Percentiles rank a stretch among this genome's conserved stretches.
phyloP scores from a whole-genome alignment of 1,284 basidiomycete species.

The Tylopilus orsonianus region DNA sequence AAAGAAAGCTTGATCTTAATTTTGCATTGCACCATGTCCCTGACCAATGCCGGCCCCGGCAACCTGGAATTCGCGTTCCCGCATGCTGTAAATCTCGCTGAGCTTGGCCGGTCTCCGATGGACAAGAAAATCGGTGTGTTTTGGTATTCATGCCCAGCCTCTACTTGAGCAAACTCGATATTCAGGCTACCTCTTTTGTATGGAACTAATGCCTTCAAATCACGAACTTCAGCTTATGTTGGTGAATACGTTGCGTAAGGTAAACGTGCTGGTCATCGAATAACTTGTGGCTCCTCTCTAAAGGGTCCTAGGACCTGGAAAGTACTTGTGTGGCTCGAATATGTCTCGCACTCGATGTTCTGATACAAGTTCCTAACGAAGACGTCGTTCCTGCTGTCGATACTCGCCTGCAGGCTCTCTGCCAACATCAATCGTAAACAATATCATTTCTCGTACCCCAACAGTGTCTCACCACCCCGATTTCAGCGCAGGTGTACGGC shows the following conservation, averaged over 20 bases:
- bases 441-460: conserved; percentile 25
- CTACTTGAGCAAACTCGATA: conserved; percentile 2
- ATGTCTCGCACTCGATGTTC: conserved; percentile 68
- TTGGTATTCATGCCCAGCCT: not conserved
- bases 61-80: conserved; percentile 65
- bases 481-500: conserved; percentile 55
- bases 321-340: conserved; percentile 51
- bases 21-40: conserved; percentile 63
- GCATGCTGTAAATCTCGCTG: conserved; percentile 70
- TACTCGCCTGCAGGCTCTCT: conserved; percentile 57
- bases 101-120: conserved; percentile 55
- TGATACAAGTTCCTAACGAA: conserved; percentile 57
- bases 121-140: conserved; percentile 68
- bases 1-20: conserved; percentile 64
- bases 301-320: conserved; percentile 58
- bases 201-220: conserved; percentile 61
- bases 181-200: conserved; percentile 73
- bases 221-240: conserved; percentile 79
- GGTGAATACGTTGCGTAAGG: conserved; percentile 79
- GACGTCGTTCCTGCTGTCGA: conserved; percentile 74
- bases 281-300: not conserved
- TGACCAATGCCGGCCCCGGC: conserved; percentile 40
- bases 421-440: conserved; percentile 75
- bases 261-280: conserved; percentile 22
- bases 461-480: conserved; percentile 8